Conservation (phyloP, 306 rosid genomes). For the Glycyrrhiza uralensis region DNA sequence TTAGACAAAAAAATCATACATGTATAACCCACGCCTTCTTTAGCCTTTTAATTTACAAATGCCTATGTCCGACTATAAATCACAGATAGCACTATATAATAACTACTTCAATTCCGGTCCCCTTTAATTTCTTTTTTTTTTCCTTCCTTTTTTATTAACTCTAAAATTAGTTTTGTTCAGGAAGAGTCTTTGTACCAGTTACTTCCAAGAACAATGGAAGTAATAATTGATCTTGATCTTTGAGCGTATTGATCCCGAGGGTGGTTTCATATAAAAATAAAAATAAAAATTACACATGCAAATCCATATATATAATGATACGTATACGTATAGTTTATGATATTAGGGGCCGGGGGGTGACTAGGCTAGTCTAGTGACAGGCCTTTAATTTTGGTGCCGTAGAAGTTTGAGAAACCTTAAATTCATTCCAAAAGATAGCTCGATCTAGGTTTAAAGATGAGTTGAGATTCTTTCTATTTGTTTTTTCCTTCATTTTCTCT, state of each 20-base stretch:
- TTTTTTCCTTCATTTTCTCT: no score
- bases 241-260: neutral
- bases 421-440: neutral
- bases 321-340: slow-evolving; percentile 22
- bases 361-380: no score
- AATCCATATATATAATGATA: neutral
- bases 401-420: slow-evolving; percentile 26
- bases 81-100: neutral
- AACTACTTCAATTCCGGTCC: no score
- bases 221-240: neutral
- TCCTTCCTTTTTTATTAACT: neutral
- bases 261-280: no score
- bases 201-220: neutral
- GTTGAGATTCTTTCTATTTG: no score
- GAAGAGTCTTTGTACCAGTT: neutral
- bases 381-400: neutral
- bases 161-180: neutral
- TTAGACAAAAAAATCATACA: neutral
- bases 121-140: no score
- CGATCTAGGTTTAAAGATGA: no score
- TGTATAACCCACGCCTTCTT: neutral
- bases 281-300: neutral
- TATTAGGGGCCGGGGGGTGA: neutral
- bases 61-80: slow-evolving; percentile 1
- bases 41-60: neutral